These are phyloP conservation scores for Suhomyces prunicola DNA, from an alignment of 805 yeast genomes.

Conservation along the genomic window DNA sequence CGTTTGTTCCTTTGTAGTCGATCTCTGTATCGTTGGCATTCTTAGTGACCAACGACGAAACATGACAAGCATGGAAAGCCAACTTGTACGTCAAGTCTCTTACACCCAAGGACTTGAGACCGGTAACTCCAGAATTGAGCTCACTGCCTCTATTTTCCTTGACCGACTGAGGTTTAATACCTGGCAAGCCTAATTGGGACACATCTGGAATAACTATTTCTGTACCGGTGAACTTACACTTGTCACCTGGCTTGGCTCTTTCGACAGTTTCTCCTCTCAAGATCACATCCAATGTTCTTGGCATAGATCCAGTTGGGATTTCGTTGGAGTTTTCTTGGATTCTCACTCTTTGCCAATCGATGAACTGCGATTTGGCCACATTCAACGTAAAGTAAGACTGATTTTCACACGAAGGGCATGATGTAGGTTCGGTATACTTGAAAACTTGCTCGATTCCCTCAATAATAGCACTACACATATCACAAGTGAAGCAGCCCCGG, in stretches of 20 bases:
- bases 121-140: slow-evolving; percentile 80
- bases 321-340: slow-evolving; percentile 96
- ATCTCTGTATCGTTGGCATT: slow-evolving; percentile 18
- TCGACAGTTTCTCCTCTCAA: slow-evolving; percentile 93
- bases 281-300: slow-evolving; percentile 90
- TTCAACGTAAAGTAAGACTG: slow-evolving; percentile 82
- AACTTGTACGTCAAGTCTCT: slow-evolving; percentile 89
- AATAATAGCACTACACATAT: slow-evolving; percentile 76
- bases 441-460: slow-evolving; percentile 91
- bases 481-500: slow-evolving; percentile 86
- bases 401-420: slow-evolving; percentile 87
- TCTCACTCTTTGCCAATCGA: slow-evolving; percentile 96
- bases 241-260: slow-evolving; percentile 95
- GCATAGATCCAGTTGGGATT: slow-evolving; percentile 98
- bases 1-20: slow-evolving; percentile 52
- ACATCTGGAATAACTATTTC: slow-evolving; percentile 95
- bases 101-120: slow-evolving; percentile 86
- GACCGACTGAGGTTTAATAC: slow-evolving; percentile 81
- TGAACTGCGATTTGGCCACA: slow-evolving; percentile 77
- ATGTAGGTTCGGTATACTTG: slow-evolving; percentile 90
- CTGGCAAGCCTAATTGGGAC: slow-evolving; percentile 90
- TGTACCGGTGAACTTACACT: slow-evolving; percentile 89
- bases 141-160: slow-evolving; percentile 66
- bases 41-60: slow-evolving; percentile 55
- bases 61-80: slow-evolving; percentile 91